Evolutionary conservation across 2,329 filamentous ascomycete genomes (phyloP).

Genomic region (Atkinsonella hypoxylon): DNA sequence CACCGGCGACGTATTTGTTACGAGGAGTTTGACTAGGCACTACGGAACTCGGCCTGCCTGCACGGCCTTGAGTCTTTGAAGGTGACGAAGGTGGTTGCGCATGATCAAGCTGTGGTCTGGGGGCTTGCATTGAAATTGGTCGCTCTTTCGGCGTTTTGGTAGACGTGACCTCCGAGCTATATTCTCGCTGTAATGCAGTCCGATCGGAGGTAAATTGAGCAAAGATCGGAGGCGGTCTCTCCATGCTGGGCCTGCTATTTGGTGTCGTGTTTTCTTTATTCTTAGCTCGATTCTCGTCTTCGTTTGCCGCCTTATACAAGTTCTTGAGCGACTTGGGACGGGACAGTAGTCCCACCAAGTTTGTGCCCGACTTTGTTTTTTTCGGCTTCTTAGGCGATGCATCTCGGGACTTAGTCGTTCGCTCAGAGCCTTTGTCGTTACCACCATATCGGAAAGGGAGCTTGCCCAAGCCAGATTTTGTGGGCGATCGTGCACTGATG

Average conservation of each 20-base stretch:
- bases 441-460: slow-evolving; percentile 32
- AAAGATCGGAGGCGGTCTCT: slow-evolving; percentile 59
- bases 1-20: slow-evolving; percentile 22
- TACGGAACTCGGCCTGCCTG: slow-evolving; percentile 26
- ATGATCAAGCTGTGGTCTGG: slow-evolving; percentile 13
- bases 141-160: slow-evolving; percentile 25
- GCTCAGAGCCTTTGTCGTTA: slow-evolving; percentile 22
- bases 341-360: slow-evolving; percentile 64
- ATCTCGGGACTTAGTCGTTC: slow-evolving; percentile 28
- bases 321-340: slow-evolving; percentile 64
- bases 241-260: slow-evolving; percentile 12
- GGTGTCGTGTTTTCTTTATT: slow-evolving; percentile 79
- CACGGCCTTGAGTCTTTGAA: slow-evolving; percentile 14
- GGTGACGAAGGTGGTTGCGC: slow-evolving; percentile 8
- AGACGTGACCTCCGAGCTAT: background rate
- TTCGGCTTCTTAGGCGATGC: slow-evolving; percentile 50
- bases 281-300: slow-evolving; percentile 41
- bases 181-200: slow-evolving; percentile 1
- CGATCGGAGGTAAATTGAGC: slow-evolving; percentile 49
- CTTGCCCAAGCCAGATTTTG: slow-evolving; percentile 20
- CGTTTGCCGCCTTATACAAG: slow-evolving; percentile 40
- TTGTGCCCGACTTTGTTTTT: slow-evolving; percentile 75
- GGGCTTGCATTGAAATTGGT: slow-evolving; percentile 38
- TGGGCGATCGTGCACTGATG: slow-evolving; percentile 4
- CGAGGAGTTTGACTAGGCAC: slow-evolving; percentile 24